These are phyloP conservation scores for Syzygium malaccense DNA, from an alignment of 441 rosid genomes.

Conservation along the genomic window DNA sequence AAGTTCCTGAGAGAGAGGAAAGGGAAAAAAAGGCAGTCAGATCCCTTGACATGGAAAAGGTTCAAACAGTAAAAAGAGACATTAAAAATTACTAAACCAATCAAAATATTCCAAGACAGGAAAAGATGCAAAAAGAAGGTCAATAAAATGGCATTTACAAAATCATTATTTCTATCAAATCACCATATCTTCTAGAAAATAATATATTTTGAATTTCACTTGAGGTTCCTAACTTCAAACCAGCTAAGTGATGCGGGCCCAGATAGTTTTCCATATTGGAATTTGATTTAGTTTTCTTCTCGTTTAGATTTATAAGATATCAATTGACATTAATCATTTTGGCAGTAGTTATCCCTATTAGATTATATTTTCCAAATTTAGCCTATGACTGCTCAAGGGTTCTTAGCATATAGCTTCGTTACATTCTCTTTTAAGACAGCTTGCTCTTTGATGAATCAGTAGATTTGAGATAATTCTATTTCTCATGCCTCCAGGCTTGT, in stretches of 20 bases:
- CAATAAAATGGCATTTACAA: background rate
- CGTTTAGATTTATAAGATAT: background rate
- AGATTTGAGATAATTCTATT: background rate
- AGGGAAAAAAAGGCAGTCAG: background rate
- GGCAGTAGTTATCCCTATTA: no score
- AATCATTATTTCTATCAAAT: background rate
- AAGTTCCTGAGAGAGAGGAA: constrained; percentile 28
- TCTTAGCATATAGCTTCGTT: background rate
- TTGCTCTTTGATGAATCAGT: background rate
- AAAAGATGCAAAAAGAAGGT: background rate
- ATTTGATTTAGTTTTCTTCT: background rate
- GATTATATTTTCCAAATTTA: background rate
- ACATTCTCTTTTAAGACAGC: background rate
- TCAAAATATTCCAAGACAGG: background rate
- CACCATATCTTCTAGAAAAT: background rate
- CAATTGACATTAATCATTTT: background rate
- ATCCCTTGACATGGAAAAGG: background rate
- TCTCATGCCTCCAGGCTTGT: background rate
- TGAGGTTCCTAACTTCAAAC: background rate
- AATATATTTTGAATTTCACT: background rate
- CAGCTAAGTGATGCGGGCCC: background rate
- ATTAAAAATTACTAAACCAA: background rate
- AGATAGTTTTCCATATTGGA: background rate
- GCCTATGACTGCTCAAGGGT: background rate
- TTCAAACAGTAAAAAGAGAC: background rate